Percentiles rank a stretch among this genome's conserved stretches.
Evolutionary conservation across 1,284 basidiomycete species (phyloP).

Genomic region (Ceratobasidium sp.): DNA sequence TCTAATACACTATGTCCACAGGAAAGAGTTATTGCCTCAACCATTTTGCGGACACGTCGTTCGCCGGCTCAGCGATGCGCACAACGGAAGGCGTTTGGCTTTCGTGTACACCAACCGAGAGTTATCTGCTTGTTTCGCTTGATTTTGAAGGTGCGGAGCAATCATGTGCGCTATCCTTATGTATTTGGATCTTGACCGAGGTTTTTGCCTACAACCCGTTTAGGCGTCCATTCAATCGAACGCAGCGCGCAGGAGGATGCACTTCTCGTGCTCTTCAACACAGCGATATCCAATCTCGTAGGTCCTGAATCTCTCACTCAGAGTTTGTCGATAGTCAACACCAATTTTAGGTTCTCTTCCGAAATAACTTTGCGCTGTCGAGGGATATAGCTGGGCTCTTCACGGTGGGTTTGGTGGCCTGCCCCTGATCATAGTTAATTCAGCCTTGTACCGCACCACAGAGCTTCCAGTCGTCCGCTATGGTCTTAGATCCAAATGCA

Average conservation of each 20-base stretch:
- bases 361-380: constrained; percentile 49
- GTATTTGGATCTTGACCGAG: neutral
- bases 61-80: constrained; percentile 75
- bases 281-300: constrained; percentile 72
- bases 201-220: neutral
- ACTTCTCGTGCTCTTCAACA: constrained; percentile 72
- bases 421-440: neutral
- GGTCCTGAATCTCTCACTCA: neutral
- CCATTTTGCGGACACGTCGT: constrained; percentile 74
- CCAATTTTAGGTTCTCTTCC: constrained; percentile 63
- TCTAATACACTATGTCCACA: neutral
- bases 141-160: constrained; percentile 71
- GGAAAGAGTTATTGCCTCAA: constrained; percentile 66
- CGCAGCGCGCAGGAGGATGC: constrained; percentile 74
- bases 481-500: constrained; percentile 69
- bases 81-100: constrained; percentile 75
- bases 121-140: constrained; percentile 68
- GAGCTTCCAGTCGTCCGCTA: constrained; percentile 74
- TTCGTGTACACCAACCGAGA: constrained; percentile 70
- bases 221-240: constrained; percentile 72
- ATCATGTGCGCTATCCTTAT: too few species aligned
- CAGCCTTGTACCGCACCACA: constrained; percentile 60
- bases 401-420: constrained; percentile 41
- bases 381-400: constrained; percentile 67
- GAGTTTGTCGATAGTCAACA: neutral